Percentiles rank a stretch among this genome's conserved stretches.
Evolutionary conservation across 805 yeast genomes (phyloP).

Genomic region (Yarrowia phangngaensis): DNA sequence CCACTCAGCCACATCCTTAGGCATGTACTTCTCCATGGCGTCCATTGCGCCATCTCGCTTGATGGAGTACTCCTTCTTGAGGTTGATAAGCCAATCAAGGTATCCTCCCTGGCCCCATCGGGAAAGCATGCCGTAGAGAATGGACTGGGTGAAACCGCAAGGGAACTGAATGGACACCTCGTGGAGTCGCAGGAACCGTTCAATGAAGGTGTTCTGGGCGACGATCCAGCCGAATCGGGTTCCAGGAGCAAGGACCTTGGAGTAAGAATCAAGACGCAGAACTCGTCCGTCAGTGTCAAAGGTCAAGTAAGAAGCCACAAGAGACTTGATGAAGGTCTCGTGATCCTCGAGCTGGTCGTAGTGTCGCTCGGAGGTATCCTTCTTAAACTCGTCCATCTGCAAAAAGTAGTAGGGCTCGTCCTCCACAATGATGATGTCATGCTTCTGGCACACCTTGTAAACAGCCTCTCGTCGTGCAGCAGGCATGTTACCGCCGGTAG

Average conservation of each 20-base stretch:
- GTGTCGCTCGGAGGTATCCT: constrained; percentile 40
- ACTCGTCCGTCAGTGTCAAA: constrained; percentile 87
- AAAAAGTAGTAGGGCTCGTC: constrained; percentile 97
- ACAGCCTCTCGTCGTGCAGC: constrained; percentile 71
- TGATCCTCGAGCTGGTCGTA: constrained; percentile 40
- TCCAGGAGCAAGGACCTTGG: constrained; percentile 92
- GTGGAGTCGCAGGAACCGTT: constrained; percentile 64
- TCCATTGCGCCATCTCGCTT: constrained; percentile 87
- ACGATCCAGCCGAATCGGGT: constrained; percentile 85
- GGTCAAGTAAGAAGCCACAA: constrained; percentile 72
- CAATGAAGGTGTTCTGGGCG: constrained; percentile 61
- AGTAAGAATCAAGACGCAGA: constrained; percentile 80
- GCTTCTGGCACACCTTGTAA: constrained; percentile 74
- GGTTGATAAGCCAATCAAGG: constrained; percentile 81
- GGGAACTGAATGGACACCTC: constrained; percentile 81
- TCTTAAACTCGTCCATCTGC: constrained; percentile 78
- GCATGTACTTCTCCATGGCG: constrained; percentile 59
- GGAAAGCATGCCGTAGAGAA: constrained; percentile 64
- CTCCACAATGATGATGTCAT: constrained; percentile 82
- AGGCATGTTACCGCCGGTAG: constrained; percentile 85
- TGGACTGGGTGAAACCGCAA: constrained; percentile 72
- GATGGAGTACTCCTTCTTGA: constrained; percentile 68
- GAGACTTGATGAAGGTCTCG: constrained; percentile 55
- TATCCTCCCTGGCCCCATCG: constrained; percentile 91
- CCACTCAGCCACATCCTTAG: constrained; percentile 40